Percentiles rank a stretch among this genome's conserved stretches.
Conservation (phyloP, 2,329 filamentous ascomycete genomes). For the Aspergillus eucalypticola region DNA sequence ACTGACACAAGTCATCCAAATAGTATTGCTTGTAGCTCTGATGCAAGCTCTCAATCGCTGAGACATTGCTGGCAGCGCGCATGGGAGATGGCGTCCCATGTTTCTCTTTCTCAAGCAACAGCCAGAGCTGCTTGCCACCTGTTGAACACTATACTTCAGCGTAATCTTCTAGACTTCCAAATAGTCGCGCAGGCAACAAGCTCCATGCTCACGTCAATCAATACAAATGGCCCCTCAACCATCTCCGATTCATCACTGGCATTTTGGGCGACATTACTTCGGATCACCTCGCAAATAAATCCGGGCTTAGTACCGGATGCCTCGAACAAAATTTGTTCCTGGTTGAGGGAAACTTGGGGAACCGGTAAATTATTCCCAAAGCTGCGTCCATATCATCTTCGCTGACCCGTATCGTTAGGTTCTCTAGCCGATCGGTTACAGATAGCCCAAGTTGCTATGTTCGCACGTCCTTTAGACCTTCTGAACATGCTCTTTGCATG, state of each 20-base stretch:
- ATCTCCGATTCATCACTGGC: slow-evolving; percentile 77
- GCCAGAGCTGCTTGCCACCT: slow-evolving; percentile 77
- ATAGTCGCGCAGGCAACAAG: slow-evolving; percentile 69
- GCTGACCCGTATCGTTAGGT: slow-evolving; percentile 43
- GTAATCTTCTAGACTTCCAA: slow-evolving; percentile 66
- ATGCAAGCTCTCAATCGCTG: slow-evolving; percentile 45
- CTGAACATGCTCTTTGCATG: slow-evolving; percentile 69
- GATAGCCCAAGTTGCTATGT: slow-evolving; percentile 63
- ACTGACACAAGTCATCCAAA: slow-evolving; percentile 14
- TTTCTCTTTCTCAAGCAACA: slow-evolving; percentile 67
- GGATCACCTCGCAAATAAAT: slow-evolving; percentile 65
- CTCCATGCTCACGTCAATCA: slow-evolving; percentile 71
- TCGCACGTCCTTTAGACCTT: slow-evolving; percentile 66
- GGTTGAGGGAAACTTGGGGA: slow-evolving; percentile 80
- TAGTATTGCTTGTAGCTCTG: slow-evolving; percentile 36
- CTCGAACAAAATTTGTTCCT: slow-evolving; percentile 72
- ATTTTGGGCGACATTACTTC: slow-evolving; percentile 70
- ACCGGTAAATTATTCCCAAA: slow-evolving; percentile 60
- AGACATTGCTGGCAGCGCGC: slow-evolving; percentile 65
- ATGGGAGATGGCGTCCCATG: slow-evolving; percentile 73
- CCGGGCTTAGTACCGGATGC: slow-evolving; percentile 68
- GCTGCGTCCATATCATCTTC: slow-evolving; percentile 13
- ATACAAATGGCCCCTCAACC: slow-evolving; percentile 75
- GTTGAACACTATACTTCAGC: slow-evolving; percentile 66
- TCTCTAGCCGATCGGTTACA: slow-evolving; percentile 63